Base-by-base conservation (phyloP, 805 yeast species). In the Saccharomycopsis sp. region DNA sequence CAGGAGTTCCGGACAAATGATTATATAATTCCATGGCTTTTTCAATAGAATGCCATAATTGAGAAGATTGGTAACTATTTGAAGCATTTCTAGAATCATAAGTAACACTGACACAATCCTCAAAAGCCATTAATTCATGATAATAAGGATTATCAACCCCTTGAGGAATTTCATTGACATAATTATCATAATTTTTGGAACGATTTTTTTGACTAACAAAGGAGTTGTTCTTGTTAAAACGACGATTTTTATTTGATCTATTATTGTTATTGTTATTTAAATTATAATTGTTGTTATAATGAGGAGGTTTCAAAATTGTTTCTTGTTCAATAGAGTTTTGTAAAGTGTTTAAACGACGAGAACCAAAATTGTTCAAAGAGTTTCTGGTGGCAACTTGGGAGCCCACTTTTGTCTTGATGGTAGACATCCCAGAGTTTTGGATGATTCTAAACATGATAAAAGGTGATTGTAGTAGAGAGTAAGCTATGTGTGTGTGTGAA, bases 31-130 rank as follows among this genome's bases (percentile, higher is more conserved):
- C 66, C 65, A 74, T 69, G 9, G 74, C 69, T 36, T 61, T 64
- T 31, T 64, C 64, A 31, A 73, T 64, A 2, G 75, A 69, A 34
- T 63, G 67, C 76, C 78, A 73, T 49, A 70, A 72, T 34, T 64
- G 52, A 8, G 66, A 63, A 59, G 58, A 48, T 42, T 61, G 64
- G 41, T 60, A 59, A 10, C 59, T 56, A 17, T 62, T 53, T 12
- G 29, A 20, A 14, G 44, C 31, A 15, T 31, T 21, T 17, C 23
- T 40, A n/a, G 43, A 19, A 36, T 59, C 60, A 37, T 59, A 59
- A 26, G 54, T 45, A 19, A 60, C 57, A 54, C 31, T 47, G 3
- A 66, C 58, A 42, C 69, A 67, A 45, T 73, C 77, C 49, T 71
- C 76, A 52, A 70, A 72, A 3, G 76, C 72, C 32, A 62, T 48